phyloP scores from a whole-genome alignment of 306 rosid genomes.

The Quercus berberidifolia region DNA sequence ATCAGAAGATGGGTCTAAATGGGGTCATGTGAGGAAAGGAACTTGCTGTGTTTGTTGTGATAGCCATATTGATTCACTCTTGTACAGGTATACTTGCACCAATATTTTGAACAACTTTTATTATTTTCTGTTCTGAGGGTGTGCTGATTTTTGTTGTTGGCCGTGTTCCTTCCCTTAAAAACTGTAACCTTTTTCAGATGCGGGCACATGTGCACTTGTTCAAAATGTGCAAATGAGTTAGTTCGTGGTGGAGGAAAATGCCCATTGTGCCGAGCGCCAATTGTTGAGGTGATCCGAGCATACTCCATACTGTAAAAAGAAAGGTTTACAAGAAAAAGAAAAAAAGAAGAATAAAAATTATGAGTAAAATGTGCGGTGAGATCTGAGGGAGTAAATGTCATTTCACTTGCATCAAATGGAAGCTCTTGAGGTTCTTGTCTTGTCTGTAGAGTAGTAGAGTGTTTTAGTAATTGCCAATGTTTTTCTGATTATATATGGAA shows the following conservation, averaged over 20 bases:
- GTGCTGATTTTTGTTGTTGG: constrained; percentile 5
- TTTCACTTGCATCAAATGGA: constrained; percentile 26
- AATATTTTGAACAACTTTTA: background rate
- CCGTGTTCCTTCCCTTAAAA: constrained; percentile 11
- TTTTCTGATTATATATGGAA: constrained; percentile 64
- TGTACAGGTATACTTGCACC: constrained; percentile 66
- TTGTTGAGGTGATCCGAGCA: constrained; percentile 96
- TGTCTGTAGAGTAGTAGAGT: constrained; percentile 37
- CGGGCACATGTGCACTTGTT: constrained; percentile 99
- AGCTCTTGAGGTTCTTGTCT: constrained; percentile 43
- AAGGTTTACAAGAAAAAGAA: constrained; percentile 26
- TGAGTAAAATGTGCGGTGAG: constrained; percentile 18
- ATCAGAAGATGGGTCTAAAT: constrained; percentile 92
- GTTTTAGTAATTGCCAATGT: constrained; percentile 53
- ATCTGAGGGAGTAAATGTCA: constrained; percentile 33
- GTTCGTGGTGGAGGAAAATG: constrained; percentile 96
- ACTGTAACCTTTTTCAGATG: constrained; percentile 61
- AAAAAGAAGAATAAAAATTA: constrained; percentile 18
- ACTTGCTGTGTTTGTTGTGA: constrained; percentile 99
- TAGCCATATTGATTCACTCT: constrained; percentile 90
- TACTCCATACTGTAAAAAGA: constrained; percentile 92
- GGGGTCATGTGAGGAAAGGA: constrained; percentile 98
- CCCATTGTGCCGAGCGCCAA: constrained; percentile 99
- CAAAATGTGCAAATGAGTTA: constrained; percentile 95
- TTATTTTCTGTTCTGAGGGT: background rate